These are phyloP conservation scores for Agroathelia rolfsii DNA, from an alignment of 1,284 basidiomycete species.

Conservation along the genomic window DNA sequence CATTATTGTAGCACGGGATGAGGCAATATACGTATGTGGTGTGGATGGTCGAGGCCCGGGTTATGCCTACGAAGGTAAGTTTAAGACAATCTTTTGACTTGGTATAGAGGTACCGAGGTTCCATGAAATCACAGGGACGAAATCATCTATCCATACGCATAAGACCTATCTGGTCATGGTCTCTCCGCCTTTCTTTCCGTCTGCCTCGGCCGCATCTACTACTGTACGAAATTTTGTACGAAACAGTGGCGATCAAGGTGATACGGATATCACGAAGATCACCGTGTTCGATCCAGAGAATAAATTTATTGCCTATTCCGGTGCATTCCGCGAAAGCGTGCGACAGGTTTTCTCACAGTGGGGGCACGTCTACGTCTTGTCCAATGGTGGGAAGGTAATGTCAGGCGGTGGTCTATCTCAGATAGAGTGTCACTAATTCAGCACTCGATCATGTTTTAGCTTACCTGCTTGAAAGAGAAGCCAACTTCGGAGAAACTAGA, in stretches of 20 bases:
- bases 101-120: no score
- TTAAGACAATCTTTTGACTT: slow-evolving; percentile 1
- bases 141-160: slow-evolving; percentile 63
- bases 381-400: slow-evolving; percentile 63
- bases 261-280: slow-evolving; percentile 73
- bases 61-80: slow-evolving; percentile 81
- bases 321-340: slow-evolving; percentile 72
- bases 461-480: slow-evolving; percentile 69
- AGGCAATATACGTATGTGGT: slow-evolving; percentile 85
- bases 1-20: slow-evolving; percentile 83
- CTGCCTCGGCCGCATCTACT: slow-evolving; percentile 36
- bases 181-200: slow-evolving; percentile 73
- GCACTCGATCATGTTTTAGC: slow-evolving; percentile 33
- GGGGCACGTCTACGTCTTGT: slow-evolving; percentile 69
- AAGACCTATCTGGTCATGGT: slow-evolving; percentile 82
- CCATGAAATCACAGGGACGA: slow-evolving; percentile 36
- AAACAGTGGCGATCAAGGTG: slow-evolving; percentile 30
- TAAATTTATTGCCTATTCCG: slow-evolving; percentile 81
- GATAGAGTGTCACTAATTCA: no score
- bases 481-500: slow-evolving; percentile 74
- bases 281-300: slow-evolving; percentile 91
- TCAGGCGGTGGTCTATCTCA: slow-evolving; percentile 1
- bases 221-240: slow-evolving; percentile 70
- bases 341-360: slow-evolving; percentile 73
- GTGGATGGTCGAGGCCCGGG: slow-evolving; percentile 79